These are phyloP conservation scores for Xylaria nigripes DNA, from an alignment of 495 filamentous ascomycete species.

Conservation along the genomic window DNA sequence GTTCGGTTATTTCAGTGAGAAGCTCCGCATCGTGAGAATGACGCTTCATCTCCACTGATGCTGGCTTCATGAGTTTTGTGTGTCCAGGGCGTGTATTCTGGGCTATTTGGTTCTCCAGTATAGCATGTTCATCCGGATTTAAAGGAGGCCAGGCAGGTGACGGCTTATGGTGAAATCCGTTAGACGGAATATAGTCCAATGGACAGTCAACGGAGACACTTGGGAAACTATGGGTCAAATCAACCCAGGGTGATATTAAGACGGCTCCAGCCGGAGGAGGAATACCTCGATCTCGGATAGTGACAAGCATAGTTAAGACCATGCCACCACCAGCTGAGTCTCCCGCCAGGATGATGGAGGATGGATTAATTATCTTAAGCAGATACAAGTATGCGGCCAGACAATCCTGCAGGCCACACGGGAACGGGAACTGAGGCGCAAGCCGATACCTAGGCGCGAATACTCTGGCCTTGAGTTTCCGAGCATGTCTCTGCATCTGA, in stretches of 20 bases:
- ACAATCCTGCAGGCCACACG: slow-evolving; percentile 83
- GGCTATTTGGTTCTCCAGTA: slow-evolving; percentile 32
- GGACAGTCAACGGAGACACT: slow-evolving; percentile 67
- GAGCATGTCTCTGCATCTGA: slow-evolving; percentile 89
- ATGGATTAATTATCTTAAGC: slow-evolving; percentile 53
- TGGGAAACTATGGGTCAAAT: slow-evolving; percentile 89
- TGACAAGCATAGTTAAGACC: slow-evolving; percentile 71
- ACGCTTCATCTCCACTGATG: slow-evolving; percentile 13
- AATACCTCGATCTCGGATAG: slow-evolving; percentile 69
- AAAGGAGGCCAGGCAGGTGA: slow-evolving; percentile 86
- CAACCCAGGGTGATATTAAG: slow-evolving; percentile 87
- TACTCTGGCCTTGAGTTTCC: slow-evolving; percentile 82
- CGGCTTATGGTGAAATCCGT: slow-evolving; percentile 80
- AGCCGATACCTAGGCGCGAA: slow-evolving; percentile 84
- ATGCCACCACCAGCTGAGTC: slow-evolving; percentile 90
- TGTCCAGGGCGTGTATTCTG: slow-evolving; percentile 15
- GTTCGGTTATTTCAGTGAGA: slow-evolving; percentile 3
- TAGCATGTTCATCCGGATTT: slow-evolving; percentile 55
- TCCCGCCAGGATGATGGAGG: slow-evolving; percentile 71
- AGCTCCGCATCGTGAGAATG: slow-evolving; percentile 16
- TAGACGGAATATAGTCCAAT: slow-evolving; percentile 76
- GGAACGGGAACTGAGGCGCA: slow-evolving; percentile 90
- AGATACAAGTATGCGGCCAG: slow-evolving; percentile 79
- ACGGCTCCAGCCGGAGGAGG: slow-evolving; percentile 84
- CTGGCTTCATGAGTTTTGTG: slow-evolving; percentile 12